Percentiles rank a stretch among this genome's conserved stretches.
Evolutionary conservation across 805 yeast genomes (phyloP).

Genomic region (Candida maesae): DNA sequence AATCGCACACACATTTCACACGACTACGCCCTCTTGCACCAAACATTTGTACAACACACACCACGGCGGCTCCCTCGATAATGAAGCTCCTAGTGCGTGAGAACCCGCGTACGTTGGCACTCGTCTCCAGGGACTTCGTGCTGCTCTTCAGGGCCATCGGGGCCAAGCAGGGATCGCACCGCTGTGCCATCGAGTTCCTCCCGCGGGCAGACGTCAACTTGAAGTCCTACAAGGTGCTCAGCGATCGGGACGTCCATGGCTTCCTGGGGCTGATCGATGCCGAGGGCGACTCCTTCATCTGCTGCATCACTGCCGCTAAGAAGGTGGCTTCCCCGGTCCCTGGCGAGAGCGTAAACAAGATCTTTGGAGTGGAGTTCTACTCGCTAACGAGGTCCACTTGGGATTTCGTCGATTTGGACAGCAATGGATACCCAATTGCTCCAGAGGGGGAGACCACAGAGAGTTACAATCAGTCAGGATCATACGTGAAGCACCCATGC

Average conservation of each 20-base stretch:
- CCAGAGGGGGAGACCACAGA: conserved; percentile 33
- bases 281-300: conserved; percentile 63
- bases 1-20: no score
- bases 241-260: conserved; percentile 49
- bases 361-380: conserved; percentile 82
- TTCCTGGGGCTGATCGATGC: conserved; percentile 79
- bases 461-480: conserved; percentile 10
- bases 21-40: no score
- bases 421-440: conserved; percentile 60
- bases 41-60: no score
- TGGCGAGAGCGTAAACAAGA: conserved; percentile 74
- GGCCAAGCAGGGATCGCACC: conserved; percentile 26
- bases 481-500: conserved; percentile 57
- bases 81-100: conserved; percentile 38
- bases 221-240: conserved; percentile 40
- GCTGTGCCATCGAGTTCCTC: conserved; percentile 49
- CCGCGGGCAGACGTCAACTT: conserved; percentile 35
- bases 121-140: conserved; percentile 41
- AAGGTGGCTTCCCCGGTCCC: conserved; percentile 82
- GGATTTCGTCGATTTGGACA: conserved; percentile 74
- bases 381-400: conserved; percentile 68
- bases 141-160: conserved; percentile 42
- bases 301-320: conserved; percentile 72
- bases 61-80: no score
- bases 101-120: conserved; percentile 37